These are phyloP conservation scores for Irpex rosettiformis DNA, from an alignment of 1,284 basidiomycete species.

Conservation along the genomic window DNA sequence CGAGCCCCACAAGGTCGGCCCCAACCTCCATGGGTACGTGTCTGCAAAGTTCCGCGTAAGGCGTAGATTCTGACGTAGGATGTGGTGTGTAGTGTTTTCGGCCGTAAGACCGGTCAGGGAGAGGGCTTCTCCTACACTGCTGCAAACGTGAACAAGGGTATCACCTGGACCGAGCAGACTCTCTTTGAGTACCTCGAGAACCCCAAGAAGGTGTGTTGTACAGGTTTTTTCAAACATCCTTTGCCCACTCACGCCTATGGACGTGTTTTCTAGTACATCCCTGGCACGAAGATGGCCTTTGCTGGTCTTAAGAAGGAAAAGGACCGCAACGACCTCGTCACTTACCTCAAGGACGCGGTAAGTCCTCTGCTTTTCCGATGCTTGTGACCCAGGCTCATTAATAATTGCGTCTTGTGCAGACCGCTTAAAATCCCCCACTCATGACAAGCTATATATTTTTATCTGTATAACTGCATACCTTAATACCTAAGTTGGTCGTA, in stretches of 20 bases:
- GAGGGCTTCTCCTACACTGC: constrained; percentile 91
- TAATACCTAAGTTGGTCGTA: constrained; percentile 13
- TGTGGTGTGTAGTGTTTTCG: constrained; percentile 54
- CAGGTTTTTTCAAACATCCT: background rate
- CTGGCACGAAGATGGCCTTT: constrained; percentile 97
- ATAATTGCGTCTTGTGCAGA: constrained; percentile 10
- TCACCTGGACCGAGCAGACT: constrained; percentile 84
- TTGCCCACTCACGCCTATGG: constrained; percentile 14
- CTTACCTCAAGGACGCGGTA: constrained; percentile 73
- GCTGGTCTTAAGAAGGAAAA: constrained; percentile 97
- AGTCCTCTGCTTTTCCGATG: constrained; percentile 17
- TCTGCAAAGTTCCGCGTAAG: background rate
- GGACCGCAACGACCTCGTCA: constrained; percentile 89
- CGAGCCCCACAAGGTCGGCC: constrained; percentile 88
- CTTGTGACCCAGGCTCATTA: background rate
- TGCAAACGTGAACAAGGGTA: constrained; percentile 95
- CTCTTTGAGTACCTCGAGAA: constrained; percentile 94
- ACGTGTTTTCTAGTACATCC: constrained; percentile 79
- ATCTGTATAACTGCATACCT: constrained; percentile 11
- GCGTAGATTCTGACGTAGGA: constrained; percentile 12
- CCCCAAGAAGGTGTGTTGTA: constrained; percentile 82
- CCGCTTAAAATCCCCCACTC: constrained; percentile 15
- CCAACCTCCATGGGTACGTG: constrained; percentile 89
- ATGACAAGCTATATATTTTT: background rate
- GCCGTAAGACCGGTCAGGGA: constrained; percentile 88